Percentiles rank a stretch among this genome's conserved stretches.
Conservation (phyloP, 2,329 filamentous ascomycete genomes). For the Colletotrichum abscissum region DNA sequence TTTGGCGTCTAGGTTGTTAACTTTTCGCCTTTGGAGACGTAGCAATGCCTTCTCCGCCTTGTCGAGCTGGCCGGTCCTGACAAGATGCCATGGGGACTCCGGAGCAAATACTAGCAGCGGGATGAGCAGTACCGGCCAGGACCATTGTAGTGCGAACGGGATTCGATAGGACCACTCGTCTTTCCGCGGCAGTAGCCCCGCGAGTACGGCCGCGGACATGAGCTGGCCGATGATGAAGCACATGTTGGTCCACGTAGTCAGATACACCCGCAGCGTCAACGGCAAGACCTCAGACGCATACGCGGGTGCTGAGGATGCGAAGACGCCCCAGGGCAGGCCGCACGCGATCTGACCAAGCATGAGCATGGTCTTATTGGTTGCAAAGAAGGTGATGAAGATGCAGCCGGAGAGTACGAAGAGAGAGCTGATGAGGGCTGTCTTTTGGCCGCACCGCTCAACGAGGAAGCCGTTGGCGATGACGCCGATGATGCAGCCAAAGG, state of each 20-base stretch:
- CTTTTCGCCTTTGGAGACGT: conserved; percentile 38
- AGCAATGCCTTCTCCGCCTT: conserved; percentile 44
- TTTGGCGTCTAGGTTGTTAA: conserved; percentile 43
- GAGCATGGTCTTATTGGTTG: conserved; percentile 44
- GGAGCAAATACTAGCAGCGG: conserved; percentile 54
- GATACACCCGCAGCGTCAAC: conserved; percentile 52
- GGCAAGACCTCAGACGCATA: conserved; percentile 60
- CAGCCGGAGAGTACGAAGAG: conserved; percentile 47
- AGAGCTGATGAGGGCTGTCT: conserved; percentile 50
- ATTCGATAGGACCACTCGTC: conserved; percentile 58
- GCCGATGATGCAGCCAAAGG: conserved; percentile 57
- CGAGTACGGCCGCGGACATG: conserved; percentile 51
- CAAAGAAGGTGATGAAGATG: conserved; percentile 54
- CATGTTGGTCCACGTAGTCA: conserved; percentile 59
- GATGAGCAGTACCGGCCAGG: conserved; percentile 56
- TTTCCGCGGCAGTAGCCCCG: conserved; percentile 45
- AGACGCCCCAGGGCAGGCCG: conserved; percentile 52
- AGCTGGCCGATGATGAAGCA: conserved; percentile 55
- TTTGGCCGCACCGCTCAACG: conserved; percentile 50
- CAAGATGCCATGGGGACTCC: conserved; percentile 58
- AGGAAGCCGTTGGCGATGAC: conserved; percentile 54
- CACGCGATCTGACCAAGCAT: conserved; percentile 48
- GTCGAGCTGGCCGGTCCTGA: conserved; percentile 48
- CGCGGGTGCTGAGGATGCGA: conserved; percentile 56
- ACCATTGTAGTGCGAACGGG: conserved; percentile 61